Conservation (phyloP, 352 stramenopile species). For the Plasmopara halstedii region DNA sequence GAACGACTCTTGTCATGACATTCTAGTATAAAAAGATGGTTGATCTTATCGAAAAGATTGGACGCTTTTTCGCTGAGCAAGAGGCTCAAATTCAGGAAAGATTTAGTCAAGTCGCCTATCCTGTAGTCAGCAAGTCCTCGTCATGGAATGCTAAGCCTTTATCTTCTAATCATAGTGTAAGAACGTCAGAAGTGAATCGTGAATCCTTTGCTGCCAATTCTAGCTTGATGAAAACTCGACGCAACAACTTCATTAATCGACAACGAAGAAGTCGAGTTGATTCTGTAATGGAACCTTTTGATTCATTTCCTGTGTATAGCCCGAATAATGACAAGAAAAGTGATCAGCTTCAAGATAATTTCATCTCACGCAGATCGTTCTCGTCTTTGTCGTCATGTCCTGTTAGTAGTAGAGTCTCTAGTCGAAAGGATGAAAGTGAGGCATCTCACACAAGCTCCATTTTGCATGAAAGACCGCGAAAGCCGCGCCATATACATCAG, state of each 20-base stretch:
- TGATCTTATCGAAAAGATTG: conserved; percentile 61
- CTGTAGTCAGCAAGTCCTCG: background rate
- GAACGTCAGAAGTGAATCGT: background rate
- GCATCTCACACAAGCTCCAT: conserved; percentile 2
- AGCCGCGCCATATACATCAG: conserved; percentile 20
- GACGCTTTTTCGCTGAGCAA: conserved; percentile 58
- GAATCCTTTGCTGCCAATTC: background rate
- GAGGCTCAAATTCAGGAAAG: conserved; percentile 46
- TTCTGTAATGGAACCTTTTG: background rate
- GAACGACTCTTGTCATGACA: no score
- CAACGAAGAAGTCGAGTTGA: background rate
- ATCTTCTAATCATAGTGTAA: conserved; percentile 4
- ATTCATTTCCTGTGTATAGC: background rate
- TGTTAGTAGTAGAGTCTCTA: conserved; percentile 2
- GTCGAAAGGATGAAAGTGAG: conserved; percentile 4
- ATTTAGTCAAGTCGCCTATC: conserved; percentile 15
- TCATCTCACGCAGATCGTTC: conserved; percentile 8
- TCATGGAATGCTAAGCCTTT: background rate
- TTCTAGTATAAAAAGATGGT: conserved; percentile 34
- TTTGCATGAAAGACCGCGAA: conserved; percentile 6
- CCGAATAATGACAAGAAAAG: conserved; percentile 2
- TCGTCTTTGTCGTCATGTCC: conserved; percentile 2
- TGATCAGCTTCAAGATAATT: conserved; percentile 1
- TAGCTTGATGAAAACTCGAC: background rate
- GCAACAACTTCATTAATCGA: conserved; percentile 15